These are phyloP conservation scores for Trichosporon faecale DNA, from an alignment of 1,284 basidiomycete genomes.

Conservation along the genomic window DNA sequence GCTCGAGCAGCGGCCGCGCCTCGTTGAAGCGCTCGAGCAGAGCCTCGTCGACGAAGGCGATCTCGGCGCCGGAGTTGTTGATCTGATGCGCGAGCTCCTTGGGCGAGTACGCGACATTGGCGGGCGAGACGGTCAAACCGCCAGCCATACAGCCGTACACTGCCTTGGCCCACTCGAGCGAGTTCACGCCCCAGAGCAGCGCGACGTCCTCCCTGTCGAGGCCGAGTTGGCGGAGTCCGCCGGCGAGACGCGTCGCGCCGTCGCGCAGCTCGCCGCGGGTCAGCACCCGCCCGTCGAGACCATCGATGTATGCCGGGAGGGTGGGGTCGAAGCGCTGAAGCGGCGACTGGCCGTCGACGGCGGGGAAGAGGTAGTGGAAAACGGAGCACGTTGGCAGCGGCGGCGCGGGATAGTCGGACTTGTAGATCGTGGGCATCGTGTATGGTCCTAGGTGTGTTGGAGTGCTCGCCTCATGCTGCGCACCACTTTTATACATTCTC, in stretches of 20 bases:
- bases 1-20: slow-evolving; percentile 29
- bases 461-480: neutral
- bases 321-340: slow-evolving; percentile 36
- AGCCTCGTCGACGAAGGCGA: slow-evolving; percentile 60
- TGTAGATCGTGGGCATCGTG: slow-evolving; percentile 17
- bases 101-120: slow-evolving; percentile 41
- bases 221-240: slow-evolving; percentile 54
- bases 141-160: slow-evolving; percentile 57
- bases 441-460: neutral
- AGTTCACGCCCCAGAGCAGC: slow-evolving; percentile 56
- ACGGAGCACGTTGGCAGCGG: slow-evolving; percentile 16
- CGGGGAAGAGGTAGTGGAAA: slow-evolving; percentile 23
- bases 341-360: slow-evolving; percentile 7
- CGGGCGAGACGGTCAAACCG: slow-evolving; percentile 39
- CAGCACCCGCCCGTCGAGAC: slow-evolving; percentile 59
- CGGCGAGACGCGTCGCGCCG: slow-evolving; percentile 60
- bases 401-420: slow-evolving; percentile 17
- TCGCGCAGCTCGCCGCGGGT: slow-evolving; percentile 60
- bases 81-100: slow-evolving; percentile 50
- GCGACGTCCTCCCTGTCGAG: slow-evolving; percentile 40
- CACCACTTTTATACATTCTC: neutral
- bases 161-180: slow-evolving; percentile 56
- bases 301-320: slow-evolving; percentile 65
- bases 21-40: slow-evolving; percentile 51
- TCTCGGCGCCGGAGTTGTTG: slow-evolving; percentile 58